These are phyloP conservation scores for Phanerochaete carnosa DNA, from an alignment of 768 basidiomycete genomes.

Conservation along the genomic window DNA sequence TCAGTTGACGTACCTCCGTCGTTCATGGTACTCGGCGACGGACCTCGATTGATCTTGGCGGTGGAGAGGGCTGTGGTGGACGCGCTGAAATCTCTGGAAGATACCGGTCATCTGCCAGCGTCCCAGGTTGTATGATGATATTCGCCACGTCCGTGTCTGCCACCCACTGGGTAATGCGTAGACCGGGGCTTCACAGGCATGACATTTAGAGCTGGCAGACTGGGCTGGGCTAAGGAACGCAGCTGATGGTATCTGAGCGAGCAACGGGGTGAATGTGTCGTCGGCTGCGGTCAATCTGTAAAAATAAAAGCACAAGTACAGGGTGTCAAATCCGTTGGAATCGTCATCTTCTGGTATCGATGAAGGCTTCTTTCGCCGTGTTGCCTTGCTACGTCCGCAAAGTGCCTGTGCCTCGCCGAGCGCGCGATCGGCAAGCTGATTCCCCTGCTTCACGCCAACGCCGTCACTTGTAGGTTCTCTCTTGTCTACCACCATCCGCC, in stretches of 20 bases:
- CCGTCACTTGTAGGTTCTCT: slow-evolving; percentile 8
- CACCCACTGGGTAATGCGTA: too few relatives aligned
- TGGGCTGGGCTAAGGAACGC: neutral
- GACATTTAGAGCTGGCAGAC: neutral
- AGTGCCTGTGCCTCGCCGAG: slow-evolving; percentile 8
- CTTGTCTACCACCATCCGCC: slow-evolving; percentile 19
- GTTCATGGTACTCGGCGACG: slow-evolving; percentile 42
- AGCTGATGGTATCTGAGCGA: neutral
- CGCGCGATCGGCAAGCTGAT: slow-evolving; percentile 14
- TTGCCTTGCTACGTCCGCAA: neutral
- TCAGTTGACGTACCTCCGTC: slow-evolving; percentile 55
- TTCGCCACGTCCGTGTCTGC: neutral
- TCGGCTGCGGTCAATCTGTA: slow-evolving; percentile 3
- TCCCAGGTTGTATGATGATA: slow-evolving; percentile 1
- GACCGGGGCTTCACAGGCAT: neutral
- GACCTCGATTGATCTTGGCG: slow-evolving; percentile 44
- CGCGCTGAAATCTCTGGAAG: slow-evolving; percentile 37
- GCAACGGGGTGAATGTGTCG: neutral
- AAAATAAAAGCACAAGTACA: neutral
- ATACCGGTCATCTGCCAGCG: neutral
- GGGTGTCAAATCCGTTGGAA: neutral
- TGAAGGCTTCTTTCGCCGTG: neutral
- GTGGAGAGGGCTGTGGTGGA: slow-evolving; percentile 61
- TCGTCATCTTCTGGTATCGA: slow-evolving; percentile 1
- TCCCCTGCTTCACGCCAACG: slow-evolving; percentile 11